phyloP scores from a whole-genome alignment of 768 basidiomycete species.

The Symmetrospora coprosmae region DNA sequence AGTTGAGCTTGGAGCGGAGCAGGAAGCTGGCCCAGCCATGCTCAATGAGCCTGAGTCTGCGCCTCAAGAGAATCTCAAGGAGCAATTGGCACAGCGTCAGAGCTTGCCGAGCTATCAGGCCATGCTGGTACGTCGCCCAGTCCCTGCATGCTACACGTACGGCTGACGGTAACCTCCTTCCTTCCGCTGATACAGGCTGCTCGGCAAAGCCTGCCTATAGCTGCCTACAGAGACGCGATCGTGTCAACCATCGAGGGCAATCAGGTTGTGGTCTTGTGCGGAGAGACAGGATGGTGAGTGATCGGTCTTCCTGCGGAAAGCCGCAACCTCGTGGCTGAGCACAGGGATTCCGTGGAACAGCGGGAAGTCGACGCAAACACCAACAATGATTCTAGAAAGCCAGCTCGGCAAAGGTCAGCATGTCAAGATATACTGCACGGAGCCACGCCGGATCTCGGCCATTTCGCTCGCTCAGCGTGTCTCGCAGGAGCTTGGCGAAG shows the following conservation, averaged over 20 bases:
- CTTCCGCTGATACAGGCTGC: slow-evolving; percentile 43
- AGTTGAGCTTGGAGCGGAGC: too few species aligned
- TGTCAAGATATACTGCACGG: slow-evolving; percentile 88
- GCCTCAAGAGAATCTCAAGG: too few species aligned
- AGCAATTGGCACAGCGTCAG: too few species aligned
- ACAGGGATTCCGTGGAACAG: slow-evolving; percentile 41
- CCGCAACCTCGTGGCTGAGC: too few species aligned
- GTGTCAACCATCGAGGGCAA: slow-evolving; percentile 53
- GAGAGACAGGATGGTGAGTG: slow-evolving; percentile 58
- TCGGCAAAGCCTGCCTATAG: slow-evolving; percentile 71
- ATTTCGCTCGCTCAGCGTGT: slow-evolving; percentile 92
- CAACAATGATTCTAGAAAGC: slow-evolving; percentile 83
- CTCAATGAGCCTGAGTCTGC: too few species aligned
- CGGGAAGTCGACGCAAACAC: slow-evolving; percentile 94
- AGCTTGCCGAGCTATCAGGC: slow-evolving; percentile 57
- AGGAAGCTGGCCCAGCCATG: too few species aligned
- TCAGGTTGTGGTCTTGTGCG: slow-evolving; percentile 76
- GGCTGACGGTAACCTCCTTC: slow-evolving; percentile 8
- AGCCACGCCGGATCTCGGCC: slow-evolving; percentile 87
- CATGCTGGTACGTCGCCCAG: slow-evolving; percentile 57
- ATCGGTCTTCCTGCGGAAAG: too few species aligned
- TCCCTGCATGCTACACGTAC: neutral
- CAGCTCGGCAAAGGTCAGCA: slow-evolving; percentile 60
- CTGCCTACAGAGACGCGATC: slow-evolving; percentile 61
- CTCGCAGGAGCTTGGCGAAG: slow-evolving; percentile 79